These are phyloP conservation scores for Dorcoceras hygrometricum DNA, from an alignment of 257 asterid genomes.

Conservation along the genomic window DNA sequence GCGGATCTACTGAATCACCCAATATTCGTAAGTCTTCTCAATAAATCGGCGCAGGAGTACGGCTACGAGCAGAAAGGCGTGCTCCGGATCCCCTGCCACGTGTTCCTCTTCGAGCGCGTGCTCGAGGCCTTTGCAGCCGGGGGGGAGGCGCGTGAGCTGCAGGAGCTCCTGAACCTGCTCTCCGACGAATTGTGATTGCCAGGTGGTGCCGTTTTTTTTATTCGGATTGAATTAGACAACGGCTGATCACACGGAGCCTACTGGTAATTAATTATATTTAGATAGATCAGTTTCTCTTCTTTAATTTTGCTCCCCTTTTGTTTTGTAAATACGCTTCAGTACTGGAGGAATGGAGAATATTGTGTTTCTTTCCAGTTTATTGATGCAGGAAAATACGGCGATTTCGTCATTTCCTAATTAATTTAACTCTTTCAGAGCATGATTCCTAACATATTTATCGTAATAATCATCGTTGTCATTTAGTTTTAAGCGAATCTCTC, in stretches of 20 bases:
- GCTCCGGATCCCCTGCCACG: slow-evolving; percentile 7
- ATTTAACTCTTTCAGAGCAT: background rate
- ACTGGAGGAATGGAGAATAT: background rate
- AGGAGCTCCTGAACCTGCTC: background rate
- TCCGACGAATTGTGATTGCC: background rate
- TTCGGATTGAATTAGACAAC: background rate
- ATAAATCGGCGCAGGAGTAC: slow-evolving; percentile 6
- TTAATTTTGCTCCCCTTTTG: background rate
- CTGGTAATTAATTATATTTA: background rate
- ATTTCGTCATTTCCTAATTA: no score
- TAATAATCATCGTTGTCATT: no score
- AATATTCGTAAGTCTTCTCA: background rate
- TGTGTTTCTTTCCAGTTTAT: background rate
- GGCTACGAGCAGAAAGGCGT: slow-evolving; percentile 1
- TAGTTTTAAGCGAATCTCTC: no score
- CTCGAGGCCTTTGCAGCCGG: background rate
- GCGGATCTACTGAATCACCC: background rate
- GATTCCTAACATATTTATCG: no score
- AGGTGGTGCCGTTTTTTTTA: background rate
- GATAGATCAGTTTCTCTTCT: background rate
- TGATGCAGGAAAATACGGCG: no score
- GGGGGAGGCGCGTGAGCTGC: background rate
- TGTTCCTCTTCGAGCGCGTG: slow-evolving; percentile 10
- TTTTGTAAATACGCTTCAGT: background rate
- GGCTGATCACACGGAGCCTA: background rate